Evolutionary conservation across 495 filamentous ascomycete genomes (phyloP), one percentile per base, ranked within the genome.

Genomic region (Xylaria palmicola): DNA sequence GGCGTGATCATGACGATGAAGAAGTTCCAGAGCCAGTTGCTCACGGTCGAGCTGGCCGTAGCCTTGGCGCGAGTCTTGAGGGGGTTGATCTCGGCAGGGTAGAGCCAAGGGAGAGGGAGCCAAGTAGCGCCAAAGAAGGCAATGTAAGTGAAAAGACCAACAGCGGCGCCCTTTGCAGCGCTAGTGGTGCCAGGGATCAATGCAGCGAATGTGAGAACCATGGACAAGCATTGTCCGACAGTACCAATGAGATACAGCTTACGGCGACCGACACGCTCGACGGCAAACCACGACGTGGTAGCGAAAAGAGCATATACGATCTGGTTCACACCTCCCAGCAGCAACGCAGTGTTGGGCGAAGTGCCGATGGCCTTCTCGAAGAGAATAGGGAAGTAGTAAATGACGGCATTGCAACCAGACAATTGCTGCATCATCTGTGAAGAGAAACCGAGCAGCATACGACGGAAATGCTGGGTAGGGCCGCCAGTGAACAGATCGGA

Each of bases 221-320:
- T 90, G 34, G 83, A 80, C 27, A 83, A 66, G 63, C 80, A 81
- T 63, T 90, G 88, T 1, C 87, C 87, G 8, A 86, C 60, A 43
- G 83, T 84, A 55, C 87, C 87, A 30, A 73, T 76, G 0, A 89
- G 71, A 62, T 64, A 71, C 26, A 89, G 74, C 65, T 88, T 87
- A 19, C 87, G 82, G 20, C 87, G 80, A 41, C 87, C 87, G 20
- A 83, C 83, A n/a, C 76, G 80, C 75, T 90, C 86, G 59, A 90
- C 83, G 68, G 89, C 85, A 72, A 90, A 90, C 84, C 87, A 90
- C 0, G 87, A 90, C 40, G 84, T 82, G 0, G 87, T 90, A 0
- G 88, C 82, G 63, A 88, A 89, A 43, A 90, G 83, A n/a, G 86
- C 76, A 66, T 91, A 91, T 39, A 90, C 82, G 22, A 71, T 82